Base-by-base conservation (phyloP, 768 basidiomycete genomes). In the Mycena crocata region DNA sequence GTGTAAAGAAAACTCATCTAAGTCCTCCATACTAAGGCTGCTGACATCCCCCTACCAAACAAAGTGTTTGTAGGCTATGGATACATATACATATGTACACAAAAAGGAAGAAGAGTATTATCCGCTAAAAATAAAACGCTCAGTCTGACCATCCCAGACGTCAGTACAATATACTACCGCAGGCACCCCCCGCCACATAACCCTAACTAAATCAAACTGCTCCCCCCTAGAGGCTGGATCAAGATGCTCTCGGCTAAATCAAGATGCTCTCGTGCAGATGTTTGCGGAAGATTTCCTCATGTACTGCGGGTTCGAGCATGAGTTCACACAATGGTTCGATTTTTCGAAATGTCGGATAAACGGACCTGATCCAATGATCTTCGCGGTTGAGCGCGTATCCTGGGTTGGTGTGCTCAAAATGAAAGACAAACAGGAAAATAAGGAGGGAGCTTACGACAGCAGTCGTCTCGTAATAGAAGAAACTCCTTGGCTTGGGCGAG, bases 381-480 rank as follows among this genome's bases (percentile, higher is more conserved):
- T 70, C 4, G 65, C 63, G n/a, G 69, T 72, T 13, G 69, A 70
- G 10, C 67, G 57, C 2, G 71, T 70, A 39, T 70, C 69, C 67
- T 68, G 49, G 8, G 9, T 5, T 10, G n/a, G 17, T 5, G 8
- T 12, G 12, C 1, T 37, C 51, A n/a, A 31, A 35, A 0, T 23
- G 6, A 34, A 24, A 26, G n/a, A 50, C 12, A 45, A 60, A 37
- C 10, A 32, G 19, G 2, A 21, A 10, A 39, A 31, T 23, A 34
- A 14, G 24, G 34, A n/a, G 3, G 14, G 48, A 8, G 80, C 85
- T 63, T 62, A 86, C 85, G 34, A 86, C 82, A 35, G 85, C 86
- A 24, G 85, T 85, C 2, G 86, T 87, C 65, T 84, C 82, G 62
- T 87, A 84, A 63, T 82, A 84, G 48, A 84, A 84, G 66, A 87